phyloP scores from a whole-genome alignment of 1,284 basidiomycete genomes.

The Takashimella koratensis region DNA sequence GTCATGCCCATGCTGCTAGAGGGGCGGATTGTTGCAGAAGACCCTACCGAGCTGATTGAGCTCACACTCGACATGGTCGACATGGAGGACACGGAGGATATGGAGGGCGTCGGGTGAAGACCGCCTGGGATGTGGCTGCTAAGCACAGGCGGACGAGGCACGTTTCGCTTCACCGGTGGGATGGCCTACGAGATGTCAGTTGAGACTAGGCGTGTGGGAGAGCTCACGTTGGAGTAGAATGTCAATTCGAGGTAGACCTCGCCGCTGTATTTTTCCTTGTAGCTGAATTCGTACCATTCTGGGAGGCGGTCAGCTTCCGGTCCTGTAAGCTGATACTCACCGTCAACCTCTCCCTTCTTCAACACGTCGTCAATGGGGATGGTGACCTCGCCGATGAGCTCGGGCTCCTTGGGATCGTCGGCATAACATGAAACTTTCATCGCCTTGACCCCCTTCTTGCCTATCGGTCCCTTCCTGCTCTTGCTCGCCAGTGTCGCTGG shows the following conservation, averaged over 20 bases:
- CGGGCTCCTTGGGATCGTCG: constrained; percentile 91
- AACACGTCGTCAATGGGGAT: constrained; percentile 87
- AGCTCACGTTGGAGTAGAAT: constrained; percentile 87
- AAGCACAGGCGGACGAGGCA: constrained; percentile 28
- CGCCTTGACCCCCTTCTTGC: constrained; percentile 53
- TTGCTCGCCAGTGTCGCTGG: constrained; percentile 51
- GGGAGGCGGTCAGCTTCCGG: constrained; percentile 8
- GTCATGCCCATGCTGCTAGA: constrained; percentile 21
- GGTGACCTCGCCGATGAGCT: constrained; percentile 85
- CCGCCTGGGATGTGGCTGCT: constrained; percentile 4
- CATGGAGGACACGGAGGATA: constrained; percentile 21
- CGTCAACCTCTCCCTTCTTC: constrained; percentile 93
- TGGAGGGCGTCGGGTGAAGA: constrained; percentile 3
- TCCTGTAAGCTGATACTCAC: constrained; percentile 55
- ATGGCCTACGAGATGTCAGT: constrained; percentile 27
- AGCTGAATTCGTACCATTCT: constrained; percentile 91
- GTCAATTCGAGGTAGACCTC: constrained; percentile 93
- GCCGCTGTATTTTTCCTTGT: constrained; percentile 88
- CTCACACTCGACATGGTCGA: constrained; percentile 6
- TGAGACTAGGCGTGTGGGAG: neutral
- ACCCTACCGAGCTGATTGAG: neutral
- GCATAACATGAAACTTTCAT: constrained; percentile 88
- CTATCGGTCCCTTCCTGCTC: constrained; percentile 51
- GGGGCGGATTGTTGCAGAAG: neutral
- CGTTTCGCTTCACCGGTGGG: constrained; percentile 44